Percentiles rank a stretch among this genome's conserved stretches.
Evolutionary conservation across 2,329 filamentous ascomycete species (phyloP).

Genomic region (Talaromyces marneffei): DNA sequence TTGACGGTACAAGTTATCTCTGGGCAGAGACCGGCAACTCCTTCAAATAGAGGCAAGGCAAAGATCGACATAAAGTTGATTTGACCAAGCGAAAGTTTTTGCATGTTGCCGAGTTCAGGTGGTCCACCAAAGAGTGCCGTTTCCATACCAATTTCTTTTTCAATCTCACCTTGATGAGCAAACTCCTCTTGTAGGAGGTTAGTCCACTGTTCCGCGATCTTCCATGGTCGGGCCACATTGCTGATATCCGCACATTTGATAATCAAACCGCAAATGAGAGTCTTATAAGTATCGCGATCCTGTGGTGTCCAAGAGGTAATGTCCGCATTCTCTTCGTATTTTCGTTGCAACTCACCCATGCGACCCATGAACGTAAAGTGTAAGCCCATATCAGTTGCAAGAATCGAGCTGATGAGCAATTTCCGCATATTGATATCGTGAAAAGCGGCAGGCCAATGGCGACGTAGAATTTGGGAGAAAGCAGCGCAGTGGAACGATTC

Average conservation of each 20-base stretch:
- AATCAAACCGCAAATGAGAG: constrained; percentile 78
- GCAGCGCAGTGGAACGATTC: constrained; percentile 97
- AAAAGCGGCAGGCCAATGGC: constrained; percentile 83
- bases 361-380: constrained; percentile 97
- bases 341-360: constrained; percentile 72
- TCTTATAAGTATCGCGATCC: constrained; percentile 67
- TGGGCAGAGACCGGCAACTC: constrained; percentile 78
- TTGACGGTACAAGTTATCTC: constrained; percentile 76
- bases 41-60: constrained; percentile 83
- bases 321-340: constrained; percentile 60
- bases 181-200: constrained; percentile 93
- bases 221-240: constrained; percentile 84
- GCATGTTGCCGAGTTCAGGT: constrained; percentile 72
- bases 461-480: constrained; percentile 88
- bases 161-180: constrained; percentile 86
- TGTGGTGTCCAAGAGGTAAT: constrained; percentile 72
- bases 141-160: constrained; percentile 76
- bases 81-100: constrained; percentile 80
- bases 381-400: constrained; percentile 94
- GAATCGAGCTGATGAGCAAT: constrained; percentile 93
- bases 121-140: constrained; percentile 77
- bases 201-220: constrained; percentile 82
- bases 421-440: constrained; percentile 73
- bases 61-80: constrained; percentile 97
- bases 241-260: constrained; percentile 99